Evolutionary conservation across 495 filamentous ascomycete genomes (phyloP).

Genomic region (Trichocladium antarcticum): DNA sequence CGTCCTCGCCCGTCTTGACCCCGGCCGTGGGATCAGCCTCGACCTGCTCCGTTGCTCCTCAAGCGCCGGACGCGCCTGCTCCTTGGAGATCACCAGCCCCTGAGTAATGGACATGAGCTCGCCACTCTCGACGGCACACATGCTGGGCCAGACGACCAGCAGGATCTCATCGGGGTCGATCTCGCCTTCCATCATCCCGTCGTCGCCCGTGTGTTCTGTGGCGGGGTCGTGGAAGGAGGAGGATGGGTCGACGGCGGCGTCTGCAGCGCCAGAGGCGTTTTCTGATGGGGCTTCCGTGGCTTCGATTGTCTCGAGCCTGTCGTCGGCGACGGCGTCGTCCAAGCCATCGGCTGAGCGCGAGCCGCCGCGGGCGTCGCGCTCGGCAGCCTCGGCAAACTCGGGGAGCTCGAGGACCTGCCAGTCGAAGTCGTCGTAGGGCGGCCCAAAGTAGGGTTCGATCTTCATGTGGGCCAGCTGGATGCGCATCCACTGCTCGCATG

Average conservation of each 20-base stretch:
- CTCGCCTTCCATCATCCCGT: constrained; percentile 17
- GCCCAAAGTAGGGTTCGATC: constrained; percentile 32
- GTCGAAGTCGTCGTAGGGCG: constrained; percentile 32
- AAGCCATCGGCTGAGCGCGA: neutral
- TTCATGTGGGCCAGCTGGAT: constrained; percentile 28
- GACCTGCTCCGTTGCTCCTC: constrained; percentile 22
- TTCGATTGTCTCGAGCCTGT: constrained; percentile 18
- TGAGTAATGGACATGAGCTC: constrained; percentile 30
- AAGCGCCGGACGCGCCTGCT: constrained; percentile 27
- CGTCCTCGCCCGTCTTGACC: constrained; percentile 22
- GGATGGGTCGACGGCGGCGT: neutral
- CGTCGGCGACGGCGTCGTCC: constrained; percentile 8
- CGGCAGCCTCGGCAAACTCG: constrained; percentile 21
- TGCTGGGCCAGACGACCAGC: constrained; percentile 30
- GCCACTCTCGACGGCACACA: constrained; percentile 29
- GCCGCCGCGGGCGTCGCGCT: constrained; percentile 3
- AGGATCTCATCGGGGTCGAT: constrained; percentile 30
- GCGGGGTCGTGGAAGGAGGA: neutral
- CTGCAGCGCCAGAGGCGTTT: constrained; percentile 1
- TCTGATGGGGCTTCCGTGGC: neutral
- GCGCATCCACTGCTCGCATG: constrained; percentile 28
- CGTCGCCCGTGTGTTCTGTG: neutral
- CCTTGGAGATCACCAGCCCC: constrained; percentile 29
- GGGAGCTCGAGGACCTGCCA: constrained; percentile 30
- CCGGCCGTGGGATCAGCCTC: constrained; percentile 15